Base-by-base conservation (phyloP, 495 filamentous ascomycete species). In the Tetracladium setigerum region DNA sequence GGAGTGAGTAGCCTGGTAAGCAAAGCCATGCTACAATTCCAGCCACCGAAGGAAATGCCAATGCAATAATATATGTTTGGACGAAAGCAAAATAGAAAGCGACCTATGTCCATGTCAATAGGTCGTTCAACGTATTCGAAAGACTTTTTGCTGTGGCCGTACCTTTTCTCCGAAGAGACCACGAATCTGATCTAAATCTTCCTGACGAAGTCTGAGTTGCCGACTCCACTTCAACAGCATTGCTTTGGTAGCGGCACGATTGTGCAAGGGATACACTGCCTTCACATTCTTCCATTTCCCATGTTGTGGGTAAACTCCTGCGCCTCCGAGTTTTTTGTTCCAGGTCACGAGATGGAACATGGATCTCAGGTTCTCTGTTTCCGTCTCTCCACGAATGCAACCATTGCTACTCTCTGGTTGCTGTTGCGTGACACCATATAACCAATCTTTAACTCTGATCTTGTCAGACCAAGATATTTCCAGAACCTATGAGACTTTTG, bases 391-490 rank as follows among this genome's bases (percentile, higher is more conserved):
- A 3, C 3, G 3, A 7, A 27, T n/a, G 2, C 3, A 36, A 2
- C 34, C 34, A 22, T 30, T 46, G 1, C 17, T 48, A 43, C 24
- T 53, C 37, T 15, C 38, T 16, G 40, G 31, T 17, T 36, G 35
- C 16, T 31, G 39, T 14, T 41, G 50, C 13, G 13, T n/a, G 34
- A 36, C 34, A 5, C 34, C 34, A 36, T 36, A 36, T 10, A 36
- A 9, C 48, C 48, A 51, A 32, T 51, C 48, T 19, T 44, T 51
- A n/a, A 51, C 48, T 14, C 48, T 51, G n/a, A 16, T 27, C 3
- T 27, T 27, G 22, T 27, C 22, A 27, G 22, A 27, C 7, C 3
- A 3, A 27, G 22, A 27, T 3, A 27, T 3, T 27, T 7, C 22
- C 3, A 27, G 22, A 7, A 27, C 7, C 22, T 27, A 3, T 7